Conservation (phyloP, 2,329 filamentous ascomycete species). For the Paracamarosporium sp. region DNA sequence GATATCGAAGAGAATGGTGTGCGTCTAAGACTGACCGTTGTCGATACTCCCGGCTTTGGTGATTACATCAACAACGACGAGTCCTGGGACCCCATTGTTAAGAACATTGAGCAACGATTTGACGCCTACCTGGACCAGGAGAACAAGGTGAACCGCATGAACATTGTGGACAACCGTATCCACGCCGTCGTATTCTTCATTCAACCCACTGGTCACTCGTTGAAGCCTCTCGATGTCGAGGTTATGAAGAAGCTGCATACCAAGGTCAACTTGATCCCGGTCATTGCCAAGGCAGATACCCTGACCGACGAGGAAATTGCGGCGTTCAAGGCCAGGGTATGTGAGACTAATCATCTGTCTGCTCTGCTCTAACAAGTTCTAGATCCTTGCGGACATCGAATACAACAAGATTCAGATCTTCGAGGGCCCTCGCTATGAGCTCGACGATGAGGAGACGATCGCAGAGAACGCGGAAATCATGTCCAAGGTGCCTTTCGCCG, state of each 20-base stretch:
- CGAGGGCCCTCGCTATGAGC: slow-evolving; percentile 96
- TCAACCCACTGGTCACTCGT: slow-evolving; percentile 95
- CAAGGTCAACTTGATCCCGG: slow-evolving; percentile 99
- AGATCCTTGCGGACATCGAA: slow-evolving; percentile 97
- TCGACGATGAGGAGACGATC: slow-evolving; percentile 99
- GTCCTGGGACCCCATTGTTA: slow-evolving; percentile 97
- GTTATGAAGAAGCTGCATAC: slow-evolving; percentile 99
- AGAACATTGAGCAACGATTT: slow-evolving; percentile 99
- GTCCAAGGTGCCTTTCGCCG: slow-evolving; percentile 98
- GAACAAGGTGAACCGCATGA: slow-evolving; percentile 99
- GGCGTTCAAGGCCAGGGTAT: slow-evolving; percentile 93
- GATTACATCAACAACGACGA: slow-evolving; percentile 99
- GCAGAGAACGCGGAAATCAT: slow-evolving; percentile 99
- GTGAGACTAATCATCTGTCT: slow-evolving; percentile 46
- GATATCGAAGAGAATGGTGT: slow-evolving; percentile 97
- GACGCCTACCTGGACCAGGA: slow-evolving; percentile 98
- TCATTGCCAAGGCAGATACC: slow-evolving; percentile 98
- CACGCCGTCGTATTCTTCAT: slow-evolving; percentile 99
- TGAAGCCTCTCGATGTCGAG: slow-evolving; percentile 98
- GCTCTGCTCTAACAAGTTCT: slow-evolving; percentile 21
- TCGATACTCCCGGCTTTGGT: slow-evolving; percentile 96
- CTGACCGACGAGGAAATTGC: slow-evolving; percentile 95
- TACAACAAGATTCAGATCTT: slow-evolving; percentile 99
- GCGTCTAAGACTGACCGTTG: slow-evolving; percentile 92
- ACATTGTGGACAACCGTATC: slow-evolving; percentile 99